Percentiles rank a stretch among this genome's conserved stretches.
These are phyloP conservation scores for Lineolata rhizophorae DNA, from an alignment of 495 filamentous ascomycete species.

Conservation along the genomic window DNA sequence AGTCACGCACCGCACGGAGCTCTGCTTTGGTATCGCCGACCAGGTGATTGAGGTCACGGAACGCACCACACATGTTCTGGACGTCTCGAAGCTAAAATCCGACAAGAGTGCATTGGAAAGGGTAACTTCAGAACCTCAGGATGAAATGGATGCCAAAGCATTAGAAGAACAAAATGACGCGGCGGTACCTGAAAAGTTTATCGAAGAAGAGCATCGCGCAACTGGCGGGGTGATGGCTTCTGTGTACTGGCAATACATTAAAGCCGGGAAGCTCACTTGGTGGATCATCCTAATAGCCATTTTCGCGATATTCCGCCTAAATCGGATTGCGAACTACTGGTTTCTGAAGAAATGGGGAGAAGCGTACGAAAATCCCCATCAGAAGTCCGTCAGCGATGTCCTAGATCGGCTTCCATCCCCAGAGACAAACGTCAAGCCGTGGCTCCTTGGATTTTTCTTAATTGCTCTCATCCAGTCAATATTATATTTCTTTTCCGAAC, in stretches of 20 bases:
- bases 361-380: conserved; percentile 29
- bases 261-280: conserved; percentile 48
- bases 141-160: conserved; percentile 11
- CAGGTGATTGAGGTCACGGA: conserved; percentile 45
- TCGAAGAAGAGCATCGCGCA: conserved; percentile 57
- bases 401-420: conserved; percentile 42
- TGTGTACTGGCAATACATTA: conserved; percentile 69
- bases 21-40: conserved; percentile 40
- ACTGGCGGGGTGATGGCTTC: conserved; percentile 50
- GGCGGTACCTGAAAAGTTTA: conserved; percentile 48
- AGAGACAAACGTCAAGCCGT: conserved; percentile 42
- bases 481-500: conserved; percentile 27
- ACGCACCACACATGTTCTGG: conserved; percentile 28
- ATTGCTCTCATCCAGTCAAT: conserved; percentile 37
- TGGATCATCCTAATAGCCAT: conserved; percentile 40
- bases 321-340: conserved; percentile 43
- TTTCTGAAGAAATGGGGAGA: conserved; percentile 76
- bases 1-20: conserved; percentile 56
- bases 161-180: conserved; percentile 25
- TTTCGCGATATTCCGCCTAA: conserved; percentile 29
- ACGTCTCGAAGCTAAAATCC: conserved; percentile 9
- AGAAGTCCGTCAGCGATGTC: conserved; percentile 13
- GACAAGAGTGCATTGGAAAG: conserved; percentile 2
- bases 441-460: conserved; percentile 44
- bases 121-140: conserved; percentile 7